Percentiles rank a stretch among this genome's conserved stretches.
phyloP scores from a whole-genome alignment of 164 flowering plant genomes.

The Dillenia suffruticosa region DNA sequence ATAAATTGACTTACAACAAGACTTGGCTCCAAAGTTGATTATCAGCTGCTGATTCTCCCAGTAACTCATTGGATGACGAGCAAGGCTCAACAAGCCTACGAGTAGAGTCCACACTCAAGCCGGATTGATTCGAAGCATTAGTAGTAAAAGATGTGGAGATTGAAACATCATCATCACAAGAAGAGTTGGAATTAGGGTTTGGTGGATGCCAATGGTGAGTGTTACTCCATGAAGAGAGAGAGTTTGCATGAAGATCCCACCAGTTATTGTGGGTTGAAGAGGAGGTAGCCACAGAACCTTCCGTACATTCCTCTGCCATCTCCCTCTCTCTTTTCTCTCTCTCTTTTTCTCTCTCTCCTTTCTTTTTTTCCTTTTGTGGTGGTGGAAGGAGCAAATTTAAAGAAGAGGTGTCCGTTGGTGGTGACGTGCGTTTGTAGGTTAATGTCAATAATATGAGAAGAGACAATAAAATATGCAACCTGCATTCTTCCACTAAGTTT shows the following conservation, averaged over 20 bases:
- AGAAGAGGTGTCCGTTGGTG: conserved; percentile 26
- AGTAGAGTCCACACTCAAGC: conserved; percentile 36
- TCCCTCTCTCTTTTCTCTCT: conserved; percentile 9
- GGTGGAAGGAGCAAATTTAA: conserved; percentile 14
- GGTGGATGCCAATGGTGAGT: conserved; percentile 27
- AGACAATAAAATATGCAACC: conserved; percentile 56
- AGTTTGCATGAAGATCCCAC: conserved; percentile 40
- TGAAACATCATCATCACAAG: conserved; percentile 53
- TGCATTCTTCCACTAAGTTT: conserved; percentile 43
- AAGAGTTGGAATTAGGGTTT: conserved; percentile 42
- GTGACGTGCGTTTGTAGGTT: conserved; percentile 22
- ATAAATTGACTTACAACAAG: conserved; percentile 37
- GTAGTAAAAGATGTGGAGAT: conserved; percentile 49
- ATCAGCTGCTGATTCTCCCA: conserved; percentile 31
- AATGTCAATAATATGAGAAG: conserved; percentile 20
- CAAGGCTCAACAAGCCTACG: conserved; percentile 27
- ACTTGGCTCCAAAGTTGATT: conserved; percentile 51
- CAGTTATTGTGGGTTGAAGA: conserved; percentile 29
- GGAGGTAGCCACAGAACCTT: conserved; percentile 38
- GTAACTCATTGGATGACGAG: conserved; percentile 21
- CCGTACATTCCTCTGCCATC: conserved; percentile 52
- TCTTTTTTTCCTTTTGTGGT: conserved; percentile 13
- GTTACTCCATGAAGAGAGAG: conserved; percentile 32
- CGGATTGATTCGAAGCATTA: conserved; percentile 46
- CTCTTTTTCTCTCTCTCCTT: not conserved